Evolutionary conservation across 2,329 filamentous ascomycete genomes (phyloP).

Genomic region (Colletotrichum tofieldiae): DNA sequence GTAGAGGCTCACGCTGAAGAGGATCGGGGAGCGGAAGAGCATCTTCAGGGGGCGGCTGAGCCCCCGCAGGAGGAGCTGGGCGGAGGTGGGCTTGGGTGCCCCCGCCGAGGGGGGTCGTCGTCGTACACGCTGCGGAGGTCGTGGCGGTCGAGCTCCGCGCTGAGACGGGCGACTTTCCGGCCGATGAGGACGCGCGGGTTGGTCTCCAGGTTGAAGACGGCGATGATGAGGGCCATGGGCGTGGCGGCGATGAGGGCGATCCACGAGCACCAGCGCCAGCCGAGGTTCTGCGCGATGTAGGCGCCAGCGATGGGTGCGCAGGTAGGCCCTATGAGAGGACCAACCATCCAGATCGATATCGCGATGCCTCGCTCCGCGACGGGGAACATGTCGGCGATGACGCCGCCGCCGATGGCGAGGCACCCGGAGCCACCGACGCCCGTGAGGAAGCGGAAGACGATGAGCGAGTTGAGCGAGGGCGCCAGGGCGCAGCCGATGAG

Average conservation of each 20-base stretch:
- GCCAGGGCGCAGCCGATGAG: constrained; percentile 76
- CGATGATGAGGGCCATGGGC: constrained; percentile 54
- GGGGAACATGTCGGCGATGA: constrained; percentile 70
- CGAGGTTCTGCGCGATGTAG: constrained; percentile 64
- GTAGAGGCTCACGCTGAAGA: constrained; percentile 64
- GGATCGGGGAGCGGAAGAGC: constrained; percentile 64
- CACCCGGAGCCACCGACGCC: constrained; percentile 72
- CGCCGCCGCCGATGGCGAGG: constrained; percentile 68
- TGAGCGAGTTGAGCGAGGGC: constrained; percentile 66
- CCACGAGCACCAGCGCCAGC: constrained; percentile 70
- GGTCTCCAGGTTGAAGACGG: constrained; percentile 62
- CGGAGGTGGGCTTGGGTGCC: constrained; percentile 48
- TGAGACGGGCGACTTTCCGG: constrained; percentile 63
- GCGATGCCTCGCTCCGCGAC: constrained; percentile 63
- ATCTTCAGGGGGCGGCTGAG: constrained; percentile 68
- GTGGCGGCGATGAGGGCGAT: constrained; percentile 64
- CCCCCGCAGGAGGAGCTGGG: constrained; percentile 55
- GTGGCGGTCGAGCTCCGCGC: constrained; percentile 60
- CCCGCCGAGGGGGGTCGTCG: constrained; percentile 49
- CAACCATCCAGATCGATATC: constrained; percentile 65
- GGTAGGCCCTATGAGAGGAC: constrained; percentile 60
- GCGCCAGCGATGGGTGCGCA: constrained; percentile 65
- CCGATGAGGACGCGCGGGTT: constrained; percentile 66
- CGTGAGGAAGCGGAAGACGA: constrained; percentile 72
- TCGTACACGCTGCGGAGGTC: constrained; percentile 50